Percentiles rank a stretch among this genome's conserved stretches.
These are phyloP conservation scores for Chondrus crispus DNA, from an alignment of 23 red algal genomes.

Conservation along the genomic window DNA sequence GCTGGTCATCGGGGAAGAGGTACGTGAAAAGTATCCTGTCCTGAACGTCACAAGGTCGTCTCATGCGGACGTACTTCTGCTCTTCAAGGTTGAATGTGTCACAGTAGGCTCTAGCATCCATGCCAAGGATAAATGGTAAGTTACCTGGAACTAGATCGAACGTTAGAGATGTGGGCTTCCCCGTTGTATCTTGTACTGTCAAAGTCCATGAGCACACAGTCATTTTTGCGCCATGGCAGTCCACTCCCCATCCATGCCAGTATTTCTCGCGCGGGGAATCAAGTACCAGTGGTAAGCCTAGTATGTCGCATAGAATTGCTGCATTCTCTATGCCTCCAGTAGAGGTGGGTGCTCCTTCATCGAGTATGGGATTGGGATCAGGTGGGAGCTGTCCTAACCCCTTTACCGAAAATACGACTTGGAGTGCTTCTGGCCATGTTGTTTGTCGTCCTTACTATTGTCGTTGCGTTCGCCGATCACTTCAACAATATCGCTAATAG, in stretches of 20 bases:
- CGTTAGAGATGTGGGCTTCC: not conserved
- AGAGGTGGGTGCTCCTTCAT: slow-evolving; percentile 37
- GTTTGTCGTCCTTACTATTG: not conserved
- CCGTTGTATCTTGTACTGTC: not conserved
- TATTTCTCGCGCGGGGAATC: not conserved
- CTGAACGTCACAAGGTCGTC: not conserved
- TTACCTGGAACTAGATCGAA: not conserved
- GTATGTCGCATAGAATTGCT: not conserved
- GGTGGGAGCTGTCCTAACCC: not conserved
- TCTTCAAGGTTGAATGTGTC: not conserved
- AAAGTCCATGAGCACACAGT: slow-evolving; percentile 18
- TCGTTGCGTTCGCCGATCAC: not conserved
- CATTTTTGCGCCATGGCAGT: not conserved
- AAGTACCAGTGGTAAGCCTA: not conserved
- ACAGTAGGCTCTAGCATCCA: not conserved
- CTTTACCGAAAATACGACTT: not conserved
- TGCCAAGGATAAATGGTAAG: not conserved
- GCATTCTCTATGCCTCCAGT: slow-evolving; percentile 14
- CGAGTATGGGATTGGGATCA: slow-evolving; percentile 22
- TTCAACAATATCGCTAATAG: not conserved
- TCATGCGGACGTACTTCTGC: not conserved
- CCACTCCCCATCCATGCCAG: not conserved
- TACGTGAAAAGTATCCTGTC: not conserved
- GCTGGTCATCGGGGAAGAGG: not conserved
- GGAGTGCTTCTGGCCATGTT: not conserved